These are phyloP conservation scores for Xerocomus potaroensis DNA, from an alignment of 768 basidiomycete genomes.

Conservation along the genomic window DNA sequence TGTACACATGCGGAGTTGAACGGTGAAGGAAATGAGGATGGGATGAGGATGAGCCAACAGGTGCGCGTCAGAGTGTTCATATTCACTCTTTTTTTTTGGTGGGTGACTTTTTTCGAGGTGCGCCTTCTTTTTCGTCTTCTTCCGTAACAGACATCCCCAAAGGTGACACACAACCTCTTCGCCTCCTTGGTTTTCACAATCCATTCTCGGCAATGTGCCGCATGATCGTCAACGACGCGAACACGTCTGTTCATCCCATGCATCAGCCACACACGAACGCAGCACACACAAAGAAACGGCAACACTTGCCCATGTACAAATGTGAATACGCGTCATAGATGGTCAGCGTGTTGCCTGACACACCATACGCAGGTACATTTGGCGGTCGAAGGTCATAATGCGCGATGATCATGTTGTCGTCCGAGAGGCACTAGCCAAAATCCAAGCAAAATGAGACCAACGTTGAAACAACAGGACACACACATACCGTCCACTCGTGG, in stretches of 20 bases:
- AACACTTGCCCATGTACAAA: slow-evolving; percentile 48
- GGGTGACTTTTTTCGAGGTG: too few relatives aligned
- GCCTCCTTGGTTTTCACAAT: slow-evolving; percentile 25
- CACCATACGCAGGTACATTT: slow-evolving; percentile 50
- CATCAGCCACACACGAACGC: slow-evolving; percentile 7
- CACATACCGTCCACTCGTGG: slow-evolving; percentile 74
- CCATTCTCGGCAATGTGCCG: slow-evolving; percentile 54
- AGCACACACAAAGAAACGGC: background rate
- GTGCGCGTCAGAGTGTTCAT: too few relatives aligned
- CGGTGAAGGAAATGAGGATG: too few relatives aligned
- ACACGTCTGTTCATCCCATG: slow-evolving; percentile 38
- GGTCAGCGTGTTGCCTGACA: slow-evolving; percentile 60
- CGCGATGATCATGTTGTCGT: slow-evolving; percentile 54
- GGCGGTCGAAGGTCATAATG: slow-evolving; percentile 61
- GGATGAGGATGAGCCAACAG: too few relatives aligned
- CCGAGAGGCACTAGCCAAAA: slow-evolving; percentile 46
- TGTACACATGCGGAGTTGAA: too few relatives aligned
- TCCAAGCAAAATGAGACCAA: background rate
- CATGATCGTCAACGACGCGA: slow-evolving; percentile 60
- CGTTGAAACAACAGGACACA: slow-evolving; percentile 5
- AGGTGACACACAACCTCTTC: too few relatives aligned
- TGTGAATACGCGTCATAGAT: slow-evolving; percentile 52
- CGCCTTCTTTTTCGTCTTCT: too few relatives aligned
- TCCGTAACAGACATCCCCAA: too few relatives aligned
- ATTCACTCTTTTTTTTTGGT: too few relatives aligned